A percentile compares a stretch with the other conserved stretches of the same genome.
These are phyloP conservation scores for Acacia melanoxylon DNA, from an alignment of 306 rosid genomes.

Conservation along the genomic window DNA sequence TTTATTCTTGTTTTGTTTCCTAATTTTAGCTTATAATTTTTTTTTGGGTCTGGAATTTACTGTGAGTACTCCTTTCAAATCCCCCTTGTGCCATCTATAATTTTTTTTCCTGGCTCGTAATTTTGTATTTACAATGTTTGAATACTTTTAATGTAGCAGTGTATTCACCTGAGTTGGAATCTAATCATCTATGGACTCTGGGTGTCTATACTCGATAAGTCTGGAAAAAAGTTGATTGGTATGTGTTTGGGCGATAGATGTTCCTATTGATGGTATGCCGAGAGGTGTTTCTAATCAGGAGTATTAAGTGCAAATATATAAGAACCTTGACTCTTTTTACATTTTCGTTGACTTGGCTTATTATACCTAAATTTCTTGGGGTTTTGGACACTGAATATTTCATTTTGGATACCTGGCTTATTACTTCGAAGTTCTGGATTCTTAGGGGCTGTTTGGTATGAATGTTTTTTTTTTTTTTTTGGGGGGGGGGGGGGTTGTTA, in stretches of 20 bases:
- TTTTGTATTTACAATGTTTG: conserved; percentile 34
- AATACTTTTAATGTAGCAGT: conserved; percentile 21
- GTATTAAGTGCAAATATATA: too few relatives aligned
- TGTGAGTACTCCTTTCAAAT: conserved; percentile 29
- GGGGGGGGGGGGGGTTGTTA: too few relatives aligned
- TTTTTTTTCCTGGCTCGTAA: conserved; percentile 20
- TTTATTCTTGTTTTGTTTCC: conserved; percentile 50
- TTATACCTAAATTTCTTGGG: too few relatives aligned
- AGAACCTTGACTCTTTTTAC: too few relatives aligned
- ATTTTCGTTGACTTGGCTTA: too few relatives aligned
- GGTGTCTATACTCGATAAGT: background rate
- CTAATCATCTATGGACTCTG: background rate
- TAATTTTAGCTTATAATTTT: conserved; percentile 59
- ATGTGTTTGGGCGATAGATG: background rate
- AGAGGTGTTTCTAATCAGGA: too few relatives aligned
- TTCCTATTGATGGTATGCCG: too few relatives aligned
- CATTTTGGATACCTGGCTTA: too few relatives aligned
- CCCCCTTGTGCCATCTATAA: conserved; percentile 29
- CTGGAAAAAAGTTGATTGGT: background rate
- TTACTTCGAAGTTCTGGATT: too few relatives aligned
- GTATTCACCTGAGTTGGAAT: background rate
- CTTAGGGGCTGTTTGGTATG: too few relatives aligned
- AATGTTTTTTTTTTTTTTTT: too few relatives aligned
- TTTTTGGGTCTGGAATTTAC: conserved; percentile 47
- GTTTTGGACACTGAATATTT: too few relatives aligned